Conservation (phyloP, 352 stramenopile species). For the Phytophthora hybrid region DNA sequence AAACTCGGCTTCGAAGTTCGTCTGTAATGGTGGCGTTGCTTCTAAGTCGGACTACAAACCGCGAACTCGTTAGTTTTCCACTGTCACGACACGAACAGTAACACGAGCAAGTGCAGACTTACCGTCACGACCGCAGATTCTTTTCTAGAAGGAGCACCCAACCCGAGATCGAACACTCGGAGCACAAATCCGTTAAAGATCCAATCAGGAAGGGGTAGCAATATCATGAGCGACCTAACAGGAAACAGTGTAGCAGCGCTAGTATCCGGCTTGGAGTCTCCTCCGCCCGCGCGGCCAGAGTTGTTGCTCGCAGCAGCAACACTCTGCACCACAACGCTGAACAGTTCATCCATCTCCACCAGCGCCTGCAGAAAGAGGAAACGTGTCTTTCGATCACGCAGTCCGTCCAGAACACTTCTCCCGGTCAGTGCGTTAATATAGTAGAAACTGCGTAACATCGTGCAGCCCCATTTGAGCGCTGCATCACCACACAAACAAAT, state of each 20-base stretch:
- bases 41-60: conserved; percentile 54
- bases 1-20: conserved; percentile 73
- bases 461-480: conserved; percentile 85
- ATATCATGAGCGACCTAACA: conserved; percentile 68
- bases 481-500: not conserved
- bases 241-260: conserved; percentile 69
- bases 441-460: conserved; percentile 84
- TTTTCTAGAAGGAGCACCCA: too few species aligned
- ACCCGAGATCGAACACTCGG: conserved; percentile 67
- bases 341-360: conserved; percentile 70
- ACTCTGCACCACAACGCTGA: conserved; percentile 55
- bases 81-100: not conserved
- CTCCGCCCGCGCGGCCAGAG: conserved; percentile 13
- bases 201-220: conserved; percentile 79
- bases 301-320: conserved; percentile 34
- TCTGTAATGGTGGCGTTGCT: conserved; percentile 43
- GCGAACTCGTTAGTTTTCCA: not conserved
- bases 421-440: conserved; percentile 80
- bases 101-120: conserved; percentile 7
- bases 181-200: conserved; percentile 71
- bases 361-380: conserved; percentile 77
- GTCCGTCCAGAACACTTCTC: conserved; percentile 52
- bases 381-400: conserved; percentile 73
- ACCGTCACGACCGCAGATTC: conserved; percentile 64
- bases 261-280: conserved; percentile 53